Percentiles rank a stretch among this genome's conserved stretches.
phyloP scores from a whole-genome alignment of 148 eudicot genomes.

The Dysphania ambrosioides region DNA sequence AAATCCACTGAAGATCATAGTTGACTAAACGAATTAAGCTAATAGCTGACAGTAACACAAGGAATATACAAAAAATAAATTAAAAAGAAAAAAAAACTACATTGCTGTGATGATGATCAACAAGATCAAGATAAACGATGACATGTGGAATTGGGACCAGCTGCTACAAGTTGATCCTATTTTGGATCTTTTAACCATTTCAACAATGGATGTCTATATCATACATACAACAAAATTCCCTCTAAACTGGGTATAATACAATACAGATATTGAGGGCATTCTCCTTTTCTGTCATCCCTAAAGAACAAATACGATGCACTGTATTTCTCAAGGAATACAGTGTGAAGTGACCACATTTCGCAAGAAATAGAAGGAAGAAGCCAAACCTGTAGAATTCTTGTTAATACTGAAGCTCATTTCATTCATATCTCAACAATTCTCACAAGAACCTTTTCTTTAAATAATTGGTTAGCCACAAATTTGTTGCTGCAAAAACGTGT shows the following conservation, averaged over 20 bases:
- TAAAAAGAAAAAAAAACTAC: not conserved
- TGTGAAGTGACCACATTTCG: conserved; percentile 16
- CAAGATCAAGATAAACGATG: conserved; percentile 15
- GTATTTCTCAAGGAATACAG: conserved; percentile 11
- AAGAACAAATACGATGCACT: conserved; percentile 26
- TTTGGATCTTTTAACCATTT: conserved; percentile 14
- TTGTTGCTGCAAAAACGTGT: conserved; percentile 23
- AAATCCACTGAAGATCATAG: not conserved
- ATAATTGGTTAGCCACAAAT: not conserved
- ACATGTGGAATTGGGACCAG: conserved; percentile 26
- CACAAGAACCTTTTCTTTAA: not conserved
- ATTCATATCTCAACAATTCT: conserved; percentile 17
- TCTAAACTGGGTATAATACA: conserved; percentile 12
- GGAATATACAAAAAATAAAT: conserved; percentile 2
- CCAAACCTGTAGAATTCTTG: conserved; percentile 25
- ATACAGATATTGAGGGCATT: conserved; percentile 19
- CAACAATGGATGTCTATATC: conserved; percentile 21
- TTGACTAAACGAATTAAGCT: not conserved
- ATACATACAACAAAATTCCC: conserved; percentile 18
- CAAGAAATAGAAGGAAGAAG: conserved; percentile 24
- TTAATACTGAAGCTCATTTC: conserved; percentile 13
- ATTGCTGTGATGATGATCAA: not conserved
- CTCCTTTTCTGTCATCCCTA: conserved; percentile 15
- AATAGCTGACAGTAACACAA: not conserved
- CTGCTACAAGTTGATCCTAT: conserved; percentile 15